Evolutionary conservation across 352 stramenopile genomes (phyloP), one percentile per base, ranked within the genome.

Genomic region (Globisporangium canariense): DNA sequence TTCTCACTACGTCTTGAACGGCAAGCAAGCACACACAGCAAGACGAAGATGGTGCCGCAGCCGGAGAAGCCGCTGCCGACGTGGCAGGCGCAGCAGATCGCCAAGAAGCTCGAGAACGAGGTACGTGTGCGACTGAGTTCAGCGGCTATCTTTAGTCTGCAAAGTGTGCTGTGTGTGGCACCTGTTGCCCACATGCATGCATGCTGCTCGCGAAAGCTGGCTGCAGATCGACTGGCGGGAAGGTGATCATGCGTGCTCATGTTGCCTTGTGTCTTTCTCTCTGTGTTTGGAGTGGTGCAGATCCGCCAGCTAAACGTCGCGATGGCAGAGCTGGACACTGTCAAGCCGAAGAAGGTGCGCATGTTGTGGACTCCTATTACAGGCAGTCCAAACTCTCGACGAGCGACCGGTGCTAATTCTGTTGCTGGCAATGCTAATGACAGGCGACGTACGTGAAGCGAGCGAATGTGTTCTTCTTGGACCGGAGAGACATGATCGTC

Each of bases 301-400:
- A 93, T 93, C 66, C 84, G 86, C 40, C 72, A 91, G 61, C 69
- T 93, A 9, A 78, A 91, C 51, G 84, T 94, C 9, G 82, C 84
- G 41, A 74, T 94, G 68, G 72, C 67, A 11, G 84, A 94, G 60
- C 60, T 94, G 22, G 79, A 91, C 64, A 77, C 74, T 16, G 74
- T 90, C 52, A 82, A 84, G 46, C 74, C 84, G 10, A 89, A 88
- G 41, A 90, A 86, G 73, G 84, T 92, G 54, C 2, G 63, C 20
- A n/a, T 49, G 18, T 7, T 62, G 8, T 53, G 14, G 38, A 10
- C 8, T 41, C 16, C 22, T 50, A 20, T 51, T 34, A 14, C 10
- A 50, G 11, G 20, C 20, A 51, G 13, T 36, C 32, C 20, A 52
- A 22, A 52, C 14, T 28, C 10, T 7, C 28, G 4, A 10, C 30